Base-by-base conservation (phyloP, 83 land plant species). In the Isoetes engelmannii region DNA sequence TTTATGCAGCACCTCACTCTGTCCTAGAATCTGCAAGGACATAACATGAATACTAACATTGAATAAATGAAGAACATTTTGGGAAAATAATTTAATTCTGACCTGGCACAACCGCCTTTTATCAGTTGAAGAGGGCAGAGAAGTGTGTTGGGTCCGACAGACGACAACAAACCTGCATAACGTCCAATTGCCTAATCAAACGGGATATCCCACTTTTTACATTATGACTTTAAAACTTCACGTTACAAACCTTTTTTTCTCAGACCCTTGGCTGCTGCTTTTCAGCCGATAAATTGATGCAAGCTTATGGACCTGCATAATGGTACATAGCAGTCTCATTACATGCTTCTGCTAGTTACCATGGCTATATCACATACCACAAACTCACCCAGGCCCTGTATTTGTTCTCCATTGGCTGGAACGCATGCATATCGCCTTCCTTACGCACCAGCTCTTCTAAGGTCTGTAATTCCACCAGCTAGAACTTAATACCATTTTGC, bases 91-190 rank as follows among this genome's bases (percentile, higher is more conserved):
- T 6, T 6, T 6, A 6, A 6, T 17, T 58, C 21, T 58, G 17
- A 91, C 97, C 84, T 84, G 73, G 48, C 82, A 81, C 75, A 92
- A 66, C 4, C 89, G 96, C 43, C 65, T 47, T 78, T 80, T 76
- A 67, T 90, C 96, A 61, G 41, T 66, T 48, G 81, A 67, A 43
- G 87, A 77, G 15, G 98, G 98, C 83, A 93, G 61, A 71, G 76
- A 61, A 44, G 98, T 93, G 47, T 84, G 79, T 37, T 57, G 60
- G 57, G 98, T 89, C 49, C 88, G 85, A 28, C 78, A 61, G 51
- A 93, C 96, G 51, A 79, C 86, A 43, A 86, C 89, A 83, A 85
- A 87, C 61, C 95, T 90, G 81, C 7, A 63, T 51, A 4, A 19
- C 18, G 57, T 37, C 15, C 66, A 67, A 59, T 10, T 7, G 10